These are phyloP conservation scores for Penicillium sp. DNA, from an alignment of 2,329 filamentous ascomycete genomes.

Conservation along the genomic window DNA sequence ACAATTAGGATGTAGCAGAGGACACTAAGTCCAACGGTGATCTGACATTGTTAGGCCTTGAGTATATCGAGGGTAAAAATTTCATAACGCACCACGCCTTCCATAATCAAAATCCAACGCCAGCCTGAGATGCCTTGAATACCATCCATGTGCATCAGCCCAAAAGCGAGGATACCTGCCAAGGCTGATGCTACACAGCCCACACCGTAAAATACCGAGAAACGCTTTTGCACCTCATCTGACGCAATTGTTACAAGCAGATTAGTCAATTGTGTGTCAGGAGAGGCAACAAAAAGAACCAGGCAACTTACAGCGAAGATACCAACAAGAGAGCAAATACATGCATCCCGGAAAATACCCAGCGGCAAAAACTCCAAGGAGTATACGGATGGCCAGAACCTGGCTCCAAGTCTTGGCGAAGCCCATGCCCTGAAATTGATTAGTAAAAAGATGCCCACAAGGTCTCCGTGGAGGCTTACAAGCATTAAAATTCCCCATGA, in stretches of 20 bases:
- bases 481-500: conserved; percentile 49
- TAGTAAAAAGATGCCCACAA: neutral
- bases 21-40: neutral
- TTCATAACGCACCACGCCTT: neutral
- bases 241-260: neutral
- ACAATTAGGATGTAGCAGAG: conserved; percentile 22
- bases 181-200: neutral
- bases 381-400: neutral
- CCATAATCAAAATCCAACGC: neutral
- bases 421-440: neutral
- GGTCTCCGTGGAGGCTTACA: conserved; percentile 19
- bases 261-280: neutral
- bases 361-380: conserved; percentile 16
- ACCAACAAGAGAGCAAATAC: conserved; percentile 45
- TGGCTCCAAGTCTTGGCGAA: neutral
- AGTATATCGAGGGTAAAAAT: neutral
- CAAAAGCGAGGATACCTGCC: neutral
- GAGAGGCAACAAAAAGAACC: too few relatives aligned
- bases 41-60: neutral
- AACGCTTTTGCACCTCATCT: neutral
- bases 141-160: neutral
- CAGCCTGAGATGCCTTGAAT: neutral
- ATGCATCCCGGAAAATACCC: conserved; percentile 13
- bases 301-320: conserved; percentile 42
- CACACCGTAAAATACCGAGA: neutral